Base-by-base conservation (phyloP, 805 yeast genomes). In the Komagataella pastoris region DNA sequence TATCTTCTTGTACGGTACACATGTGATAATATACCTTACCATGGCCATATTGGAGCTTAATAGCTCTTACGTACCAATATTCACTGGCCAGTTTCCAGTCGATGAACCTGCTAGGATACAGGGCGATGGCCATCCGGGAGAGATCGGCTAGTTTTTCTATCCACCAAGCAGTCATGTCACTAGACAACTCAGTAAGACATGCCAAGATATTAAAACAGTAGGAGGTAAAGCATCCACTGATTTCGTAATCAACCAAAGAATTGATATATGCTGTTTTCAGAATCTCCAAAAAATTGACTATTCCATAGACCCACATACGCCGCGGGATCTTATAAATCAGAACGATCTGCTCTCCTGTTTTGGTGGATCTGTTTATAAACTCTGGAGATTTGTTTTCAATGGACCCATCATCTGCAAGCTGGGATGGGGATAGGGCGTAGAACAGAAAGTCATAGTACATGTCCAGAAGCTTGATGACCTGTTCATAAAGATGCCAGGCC, bases 71-170 rank as follows among this genome's bases (percentile, higher is more conserved):
- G 60, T 88, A 88, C 96, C 96, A 88, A 62, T 80, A 80, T 63
- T 85, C 89, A 1, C 95, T 84, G 53, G 88, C 77, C 17, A 81
- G 65, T 62, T 86, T 85, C 96, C 96, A 88, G 64, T 88, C 95
- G 56, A 86, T 85, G 61, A 78, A 83, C 50, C 84, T 77, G 1
- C 89, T 82, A 6, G 89, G 83, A 59, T 85, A 86, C 47, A 87
- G 68, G 0, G 95, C 93, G 57, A 88, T 86, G 8, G 95, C 91
- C 89, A 88, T 86, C 61, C 95, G 70, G 43, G 91, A 83, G 56
- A 88, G 68, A 62, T 88, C 96, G 43, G 95, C 96, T 50, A 88
- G 66, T 60, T 88, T 84, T 64, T 88, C 96, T 24, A 81, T 75
- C 96, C 96, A 88, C 76, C 81, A 78, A 40, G 81, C 81, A 62